phyloP scores from a whole-genome alignment of 2,329 filamentous ascomycete genomes.

The Tolypocladium ovalisporum region DNA sequence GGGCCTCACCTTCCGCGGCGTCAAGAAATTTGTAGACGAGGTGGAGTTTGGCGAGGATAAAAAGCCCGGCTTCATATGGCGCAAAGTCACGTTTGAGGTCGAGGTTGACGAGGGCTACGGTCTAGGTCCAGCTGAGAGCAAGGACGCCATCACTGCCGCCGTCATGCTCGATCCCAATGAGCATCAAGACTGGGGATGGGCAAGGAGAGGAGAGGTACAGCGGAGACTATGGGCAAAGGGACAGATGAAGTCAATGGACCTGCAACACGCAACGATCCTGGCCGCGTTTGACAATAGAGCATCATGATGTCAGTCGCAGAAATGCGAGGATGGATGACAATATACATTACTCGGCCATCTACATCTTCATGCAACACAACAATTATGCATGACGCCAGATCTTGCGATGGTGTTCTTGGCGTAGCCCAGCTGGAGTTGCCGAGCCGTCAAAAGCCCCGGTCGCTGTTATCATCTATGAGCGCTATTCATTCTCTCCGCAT shows the following conservation, averaged over 20 bases:
- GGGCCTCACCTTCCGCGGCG: neutral
- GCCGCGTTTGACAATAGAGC: neutral
- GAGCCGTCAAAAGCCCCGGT: too few species aligned
- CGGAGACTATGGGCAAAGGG: neutral
- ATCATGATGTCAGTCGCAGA: too few species aligned
- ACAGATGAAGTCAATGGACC: neutral
- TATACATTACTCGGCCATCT: neutral
- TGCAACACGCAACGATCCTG: neutral
- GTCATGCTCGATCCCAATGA: slow-evolving; percentile 5
- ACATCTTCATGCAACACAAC: neutral
- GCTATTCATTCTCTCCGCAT: too few species aligned
- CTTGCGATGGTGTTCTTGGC: neutral
- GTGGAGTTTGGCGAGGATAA: slow-evolving; percentile 1
- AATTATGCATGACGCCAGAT: neutral
- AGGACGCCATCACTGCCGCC: neutral
- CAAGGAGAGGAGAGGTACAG: slow-evolving; percentile 1
- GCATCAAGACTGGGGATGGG: slow-evolving; percentile 7
- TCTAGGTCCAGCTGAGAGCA: neutral
- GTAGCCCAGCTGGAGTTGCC: neutral
- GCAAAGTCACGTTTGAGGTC: slow-evolving; percentile 4
- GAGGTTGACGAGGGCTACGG: slow-evolving; percentile 1
- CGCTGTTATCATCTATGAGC: too few species aligned
- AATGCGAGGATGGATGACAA: neutral
- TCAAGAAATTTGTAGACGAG: slow-evolving; percentile 1
- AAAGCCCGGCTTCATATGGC: slow-evolving; percentile 1